Percentiles rank a stretch among this genome's conserved stretches.
These are phyloP conservation scores for Nemania sp. DNA, from an alignment of 2,329 filamentous ascomycete genomes.

Conservation along the genomic window DNA sequence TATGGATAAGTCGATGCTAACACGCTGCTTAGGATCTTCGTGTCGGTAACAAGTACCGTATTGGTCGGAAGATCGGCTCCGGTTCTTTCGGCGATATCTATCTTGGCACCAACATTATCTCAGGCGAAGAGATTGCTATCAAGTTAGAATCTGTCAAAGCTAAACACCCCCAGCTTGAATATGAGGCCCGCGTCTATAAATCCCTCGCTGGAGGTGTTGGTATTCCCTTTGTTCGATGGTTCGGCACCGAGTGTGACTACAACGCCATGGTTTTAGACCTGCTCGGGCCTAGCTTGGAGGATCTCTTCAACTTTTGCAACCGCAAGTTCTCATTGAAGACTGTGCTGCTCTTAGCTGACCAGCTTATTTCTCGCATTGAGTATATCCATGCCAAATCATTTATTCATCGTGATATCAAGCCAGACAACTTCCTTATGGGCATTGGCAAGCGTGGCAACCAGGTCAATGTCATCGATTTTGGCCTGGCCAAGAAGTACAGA, in stretches of 20 bases:
- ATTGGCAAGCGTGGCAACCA: slow-evolving; percentile 99
- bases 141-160: slow-evolving; percentile 99
- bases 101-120: slow-evolving; percentile 99
- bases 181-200: slow-evolving; percentile 95
- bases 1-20: slow-evolving; percentile 33
- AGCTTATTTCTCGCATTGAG: slow-evolving; percentile 98
- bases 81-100: slow-evolving; percentile 99
- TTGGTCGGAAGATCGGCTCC: slow-evolving; percentile 98
- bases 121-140: slow-evolving; percentile 98
- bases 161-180: slow-evolving; percentile 98
- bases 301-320: slow-evolving; percentile 99
- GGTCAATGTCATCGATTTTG: slow-evolving; percentile 99
- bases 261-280: slow-evolving; percentile 99
- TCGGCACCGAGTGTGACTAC: slow-evolving; percentile 99
- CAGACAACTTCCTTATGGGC: slow-evolving; percentile 99
- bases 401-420: slow-evolving; percentile 99
- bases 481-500: slow-evolving; percentile 99
- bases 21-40: slow-evolving; percentile 80
- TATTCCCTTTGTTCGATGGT: slow-evolving; percentile 99
- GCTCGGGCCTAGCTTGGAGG: slow-evolving; percentile 93
- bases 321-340: slow-evolving; percentile 99
- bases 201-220: slow-evolving; percentile 94
- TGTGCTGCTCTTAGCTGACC: slow-evolving; percentile 93
- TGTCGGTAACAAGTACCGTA: slow-evolving; percentile 99
- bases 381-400: slow-evolving; percentile 99